Conservation (phyloP, 2,329 filamentous ascomycete species). For the Incumbomyces delicatus region DNA sequence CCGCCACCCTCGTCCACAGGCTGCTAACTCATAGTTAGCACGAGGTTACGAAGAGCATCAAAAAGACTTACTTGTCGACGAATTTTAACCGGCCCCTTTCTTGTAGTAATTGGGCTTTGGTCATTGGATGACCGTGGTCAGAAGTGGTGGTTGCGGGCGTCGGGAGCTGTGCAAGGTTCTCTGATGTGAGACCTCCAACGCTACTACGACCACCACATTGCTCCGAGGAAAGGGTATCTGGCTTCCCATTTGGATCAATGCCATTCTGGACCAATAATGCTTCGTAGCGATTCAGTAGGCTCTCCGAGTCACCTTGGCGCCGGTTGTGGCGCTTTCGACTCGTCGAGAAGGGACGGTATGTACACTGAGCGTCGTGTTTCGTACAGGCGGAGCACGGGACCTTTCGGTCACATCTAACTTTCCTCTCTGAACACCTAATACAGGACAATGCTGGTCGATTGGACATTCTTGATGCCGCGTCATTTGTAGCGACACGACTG, state of each 20-base stretch:
- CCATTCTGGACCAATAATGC: conserved; percentile 13
- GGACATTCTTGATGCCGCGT: no score
- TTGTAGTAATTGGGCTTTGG: conserved; percentile 17
- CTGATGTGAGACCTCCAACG: background rate
- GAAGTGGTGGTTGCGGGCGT: conserved; percentile 10
- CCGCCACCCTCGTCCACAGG: conserved; percentile 23
- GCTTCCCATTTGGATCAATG: conserved; percentile 13
- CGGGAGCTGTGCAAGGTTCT: conserved; percentile 5
- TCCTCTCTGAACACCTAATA: conserved; percentile 30
- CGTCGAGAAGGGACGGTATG: conserved; percentile 21
- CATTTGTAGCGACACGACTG: no score
- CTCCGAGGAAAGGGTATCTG: conserved; percentile 12
- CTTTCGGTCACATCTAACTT: conserved; percentile 35
- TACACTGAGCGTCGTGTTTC: conserved; percentile 28
- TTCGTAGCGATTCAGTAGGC: conserved; percentile 14
- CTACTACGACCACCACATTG: conserved; percentile 9
- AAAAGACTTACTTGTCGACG: conserved; percentile 19
- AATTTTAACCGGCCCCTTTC: conserved; percentile 14
- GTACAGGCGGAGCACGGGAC: conserved; percentile 36
- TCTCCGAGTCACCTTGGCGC: conserved; percentile 4
- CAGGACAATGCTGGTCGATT: conserved; percentile 20
- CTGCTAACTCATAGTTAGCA: conserved; percentile 18
- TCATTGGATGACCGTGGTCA: conserved; percentile 10
- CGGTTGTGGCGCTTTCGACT: conserved; percentile 14
- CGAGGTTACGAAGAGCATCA: background rate